Percentiles rank a stretch among this genome's conserved stretches.
phyloP scores from a whole-genome alignment of 1,284 basidiomycete species.

The Cutaneotrichosporon arboriforme region DNA sequence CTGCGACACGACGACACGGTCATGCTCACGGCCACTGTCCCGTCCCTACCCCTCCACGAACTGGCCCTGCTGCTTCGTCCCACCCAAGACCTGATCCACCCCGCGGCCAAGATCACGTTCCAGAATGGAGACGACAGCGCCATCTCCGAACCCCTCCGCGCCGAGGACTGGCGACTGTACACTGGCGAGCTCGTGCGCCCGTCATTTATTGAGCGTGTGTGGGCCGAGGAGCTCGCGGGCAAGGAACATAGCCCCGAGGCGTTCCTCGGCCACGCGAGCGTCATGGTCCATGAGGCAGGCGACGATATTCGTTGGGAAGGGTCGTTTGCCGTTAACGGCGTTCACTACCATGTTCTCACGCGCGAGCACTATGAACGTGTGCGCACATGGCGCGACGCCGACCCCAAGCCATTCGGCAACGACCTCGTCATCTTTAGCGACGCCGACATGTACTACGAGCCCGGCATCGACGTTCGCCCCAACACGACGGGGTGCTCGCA shows the following conservation, averaged over 20 bases:
- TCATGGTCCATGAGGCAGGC: constrained; percentile 61
- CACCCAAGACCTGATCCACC: constrained; percentile 69
- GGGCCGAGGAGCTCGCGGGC: constrained; percentile 27
- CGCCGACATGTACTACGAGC: constrained; percentile 48
- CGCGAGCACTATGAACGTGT: constrained; percentile 63
- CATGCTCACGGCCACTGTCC: constrained; percentile 34
- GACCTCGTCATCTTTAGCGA: constrained; percentile 60
- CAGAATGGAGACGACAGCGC: not conserved
- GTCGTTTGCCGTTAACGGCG: constrained; percentile 63
- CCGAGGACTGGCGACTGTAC: constrained; percentile 53
- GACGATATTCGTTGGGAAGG: constrained; percentile 65
- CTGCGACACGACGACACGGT: constrained; percentile 35
- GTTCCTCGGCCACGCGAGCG: constrained; percentile 63
- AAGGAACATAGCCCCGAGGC: constrained; percentile 18
- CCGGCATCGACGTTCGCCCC: constrained; percentile 6
- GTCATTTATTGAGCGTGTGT: constrained; percentile 48
- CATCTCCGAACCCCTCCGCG: constrained; percentile 13
- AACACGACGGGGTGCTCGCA: constrained; percentile 55
- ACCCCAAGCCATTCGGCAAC: constrained; percentile 52
- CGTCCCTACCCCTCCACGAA: constrained; percentile 25
- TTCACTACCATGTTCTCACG: constrained; percentile 68
- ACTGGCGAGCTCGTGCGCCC: constrained; percentile 63
- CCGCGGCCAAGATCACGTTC: constrained; percentile 58
- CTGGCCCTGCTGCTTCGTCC: constrained; percentile 58
- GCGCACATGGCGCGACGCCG: constrained; percentile 56